These are phyloP conservation scores for Lodderomyces theae DNA, from an alignment of 1,139 yeast genomes.

Conservation along the genomic window DNA sequence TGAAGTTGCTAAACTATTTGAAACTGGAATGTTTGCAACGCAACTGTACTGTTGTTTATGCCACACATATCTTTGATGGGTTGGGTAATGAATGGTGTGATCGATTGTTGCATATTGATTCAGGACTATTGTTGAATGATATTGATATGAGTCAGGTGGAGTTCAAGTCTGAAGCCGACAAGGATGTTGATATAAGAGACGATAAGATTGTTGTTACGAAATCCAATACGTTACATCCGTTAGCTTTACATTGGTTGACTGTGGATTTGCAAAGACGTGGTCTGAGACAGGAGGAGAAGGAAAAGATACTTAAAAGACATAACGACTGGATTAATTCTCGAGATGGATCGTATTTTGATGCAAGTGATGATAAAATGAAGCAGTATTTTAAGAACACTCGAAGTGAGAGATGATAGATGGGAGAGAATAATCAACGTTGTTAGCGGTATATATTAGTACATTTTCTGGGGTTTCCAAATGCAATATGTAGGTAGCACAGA, in stretches of 20 bases:
- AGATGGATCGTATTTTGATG: conserved; percentile 47
- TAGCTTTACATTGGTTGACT: conserved; percentile 64
- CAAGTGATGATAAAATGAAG: conserved; percentile 41
- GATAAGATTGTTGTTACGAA: conserved; percentile 34
- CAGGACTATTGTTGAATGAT: conserved; percentile 49
- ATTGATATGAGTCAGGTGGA: conserved; percentile 19
- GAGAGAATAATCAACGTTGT: conserved; percentile 7
- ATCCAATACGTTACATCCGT: conserved; percentile 62
- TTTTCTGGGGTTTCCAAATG: no score
- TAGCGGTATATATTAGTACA: no score
- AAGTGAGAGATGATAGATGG: conserved; percentile 15
- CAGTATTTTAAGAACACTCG: conserved; percentile 50
- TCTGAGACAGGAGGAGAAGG: conserved; percentile 49
- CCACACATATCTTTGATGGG: conserved; percentile 97
- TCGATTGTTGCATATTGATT: conserved; percentile 71
- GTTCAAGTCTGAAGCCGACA: conserved; percentile 17
- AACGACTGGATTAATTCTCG: conserved; percentile 44
- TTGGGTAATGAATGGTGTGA: conserved; percentile 83
- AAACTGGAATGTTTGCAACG: conserved; percentile 66
- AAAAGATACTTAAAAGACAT: conserved; percentile 42
- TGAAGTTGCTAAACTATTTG: conserved; percentile 66
- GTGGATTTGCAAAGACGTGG: conserved; percentile 55
- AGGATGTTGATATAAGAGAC: conserved; percentile 15
- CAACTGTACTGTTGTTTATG: conserved; percentile 75
- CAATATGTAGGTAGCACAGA: no score